Percentiles rank a stretch among this genome's conserved stretches.
These are phyloP conservation scores for Alternaria sp. DNA, from an alignment of 2,329 filamentous ascomycete species.

Conservation along the genomic window DNA sequence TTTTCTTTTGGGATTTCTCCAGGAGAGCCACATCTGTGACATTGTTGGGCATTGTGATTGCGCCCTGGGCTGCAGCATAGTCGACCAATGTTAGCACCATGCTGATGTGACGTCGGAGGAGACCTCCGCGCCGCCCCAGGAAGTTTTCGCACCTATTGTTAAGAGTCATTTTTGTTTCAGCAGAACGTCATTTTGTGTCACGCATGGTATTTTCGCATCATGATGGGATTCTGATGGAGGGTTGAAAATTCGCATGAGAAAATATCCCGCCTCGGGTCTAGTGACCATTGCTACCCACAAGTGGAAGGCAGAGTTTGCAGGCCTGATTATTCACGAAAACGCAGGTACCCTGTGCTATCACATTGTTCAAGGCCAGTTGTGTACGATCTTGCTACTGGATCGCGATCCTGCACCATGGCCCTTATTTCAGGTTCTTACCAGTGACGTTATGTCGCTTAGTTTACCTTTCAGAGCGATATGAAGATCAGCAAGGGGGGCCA, in stretches of 20 bases:
- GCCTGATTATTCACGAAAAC: slow-evolving; percentile 18
- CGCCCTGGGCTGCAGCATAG: slow-evolving; percentile 5
- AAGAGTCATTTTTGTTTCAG: slow-evolving; percentile 11
- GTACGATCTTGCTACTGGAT: slow-evolving; percentile 27
- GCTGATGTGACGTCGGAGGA: slow-evolving; percentile 18
- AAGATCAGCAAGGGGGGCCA: slow-evolving; percentile 27
- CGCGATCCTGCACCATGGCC: slow-evolving; percentile 32
- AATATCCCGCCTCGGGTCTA: slow-evolving; percentile 1
- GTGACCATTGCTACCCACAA: not conserved
- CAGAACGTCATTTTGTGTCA: slow-evolving; percentile 23
- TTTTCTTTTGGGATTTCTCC: not conserved
- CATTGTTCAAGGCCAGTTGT: slow-evolving; percentile 22
- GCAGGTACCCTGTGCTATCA: slow-evolving; percentile 36
- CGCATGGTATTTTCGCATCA: slow-evolving; percentile 14
- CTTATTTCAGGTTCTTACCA: slow-evolving; percentile 20
- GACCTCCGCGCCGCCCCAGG: not conserved
- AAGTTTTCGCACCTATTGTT: not conserved
- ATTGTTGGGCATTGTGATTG: slow-evolving; percentile 12
- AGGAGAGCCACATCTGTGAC: slow-evolving; percentile 4
- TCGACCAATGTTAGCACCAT: slow-evolving; percentile 15
- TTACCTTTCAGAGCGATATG: slow-evolving; percentile 15
- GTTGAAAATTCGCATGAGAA: slow-evolving; percentile 11
- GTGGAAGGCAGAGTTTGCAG: slow-evolving; percentile 5
- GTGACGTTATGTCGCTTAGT: slow-evolving; percentile 44
- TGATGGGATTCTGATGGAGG: slow-evolving; percentile 21